Evolutionary conservation across 306 rosid species (phyloP), one percentile per base, ranked within the genome.

Genomic region (Malus asiatica): DNA sequence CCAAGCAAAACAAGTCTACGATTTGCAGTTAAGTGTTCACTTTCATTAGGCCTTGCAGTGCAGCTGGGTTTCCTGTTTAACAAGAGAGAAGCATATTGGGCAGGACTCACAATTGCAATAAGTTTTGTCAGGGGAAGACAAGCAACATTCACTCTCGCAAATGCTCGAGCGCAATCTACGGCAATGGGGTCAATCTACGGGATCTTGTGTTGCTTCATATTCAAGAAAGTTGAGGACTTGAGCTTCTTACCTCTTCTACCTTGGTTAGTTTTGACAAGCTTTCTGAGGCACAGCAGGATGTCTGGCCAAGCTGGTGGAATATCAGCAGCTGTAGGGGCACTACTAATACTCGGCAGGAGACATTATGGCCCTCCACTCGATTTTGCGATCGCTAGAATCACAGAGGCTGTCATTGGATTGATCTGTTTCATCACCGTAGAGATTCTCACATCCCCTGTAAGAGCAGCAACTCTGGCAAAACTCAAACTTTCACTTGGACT

Each of bases 291-390:
- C 32, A 91, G 96, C 71, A 88, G 80, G 81, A 88, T 86, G 89
- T 94, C 90, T 71, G 96, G 98, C 5, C 84, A 83, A 91, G 83
- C 91, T 29, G 98, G 97, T 5, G 97, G 88, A 10, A 80, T 86
- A 61, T 82, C 97, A 2, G 89, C 93, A 55, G 88, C 80, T 67
- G 72, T 87, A 20, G 98, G 91, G 32, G 96, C 91, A 22, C 51
- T 91, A 61, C 79, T 85, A 46, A 86, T 94, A 73, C 78, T 91
- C 61, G 98, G 98, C 58, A 91, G 97, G 82, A 84, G 61, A 70
- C 53, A 86, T 70, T 85, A 84, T 73, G 89, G 90, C 40, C 19
- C 85, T 52, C 94, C 94, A 11, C 81, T 59, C 71, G 70, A 86
- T 58, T 94, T 91, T 76, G 93, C 91, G 38, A 82, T 88, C 72